Evolutionary conservation across 495 filamentous ascomycete genomes (phyloP).

Genomic region (Hypoxylon fuscum): DNA sequence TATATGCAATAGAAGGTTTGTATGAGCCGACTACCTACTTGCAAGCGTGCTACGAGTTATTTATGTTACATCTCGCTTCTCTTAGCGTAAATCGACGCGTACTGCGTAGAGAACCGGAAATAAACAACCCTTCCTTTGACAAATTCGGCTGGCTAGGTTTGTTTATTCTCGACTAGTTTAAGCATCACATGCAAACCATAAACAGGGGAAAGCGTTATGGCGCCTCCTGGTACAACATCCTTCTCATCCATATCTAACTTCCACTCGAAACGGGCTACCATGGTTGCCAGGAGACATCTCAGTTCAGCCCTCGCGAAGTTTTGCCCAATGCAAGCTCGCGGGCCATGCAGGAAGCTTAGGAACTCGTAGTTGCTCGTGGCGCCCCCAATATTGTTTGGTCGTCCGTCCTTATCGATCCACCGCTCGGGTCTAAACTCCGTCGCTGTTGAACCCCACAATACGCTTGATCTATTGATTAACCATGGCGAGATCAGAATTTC

Average conservation of each 20-base stretch:
- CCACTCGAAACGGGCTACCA: slow-evolving; percentile 32
- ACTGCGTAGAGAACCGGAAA: not conserved
- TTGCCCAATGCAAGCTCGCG: slow-evolving; percentile 81
- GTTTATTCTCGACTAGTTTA: slow-evolving; percentile 12
- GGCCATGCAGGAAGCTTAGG: slow-evolving; percentile 82
- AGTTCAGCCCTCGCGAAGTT: slow-evolving; percentile 69
- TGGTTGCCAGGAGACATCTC: slow-evolving; percentile 35
- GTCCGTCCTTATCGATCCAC: slow-evolving; percentile 59
- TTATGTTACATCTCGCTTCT: not conserved
- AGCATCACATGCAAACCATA: slow-evolving; percentile 28
- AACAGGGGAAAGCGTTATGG: slow-evolving; percentile 31
- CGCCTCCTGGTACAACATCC: slow-evolving; percentile 31
- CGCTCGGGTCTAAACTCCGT: slow-evolving; percentile 38
- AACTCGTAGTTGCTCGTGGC: slow-evolving; percentile 57
- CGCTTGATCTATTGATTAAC: slow-evolving; percentile 75
- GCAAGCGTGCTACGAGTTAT: not conserved
- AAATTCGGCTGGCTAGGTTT: not conserved
- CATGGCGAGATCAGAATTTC: slow-evolving; percentile 60
- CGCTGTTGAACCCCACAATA: slow-evolving; percentile 49
- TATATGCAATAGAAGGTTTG: not conserved
- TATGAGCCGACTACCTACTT: not conserved
- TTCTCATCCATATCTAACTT: slow-evolving; percentile 33
- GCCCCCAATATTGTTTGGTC: slow-evolving; percentile 69
- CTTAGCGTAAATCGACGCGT: not conserved
- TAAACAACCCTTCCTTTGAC: no score